Base-by-base conservation (phyloP, 257 asterid species). In the Rehmannia glutinosa region DNA sequence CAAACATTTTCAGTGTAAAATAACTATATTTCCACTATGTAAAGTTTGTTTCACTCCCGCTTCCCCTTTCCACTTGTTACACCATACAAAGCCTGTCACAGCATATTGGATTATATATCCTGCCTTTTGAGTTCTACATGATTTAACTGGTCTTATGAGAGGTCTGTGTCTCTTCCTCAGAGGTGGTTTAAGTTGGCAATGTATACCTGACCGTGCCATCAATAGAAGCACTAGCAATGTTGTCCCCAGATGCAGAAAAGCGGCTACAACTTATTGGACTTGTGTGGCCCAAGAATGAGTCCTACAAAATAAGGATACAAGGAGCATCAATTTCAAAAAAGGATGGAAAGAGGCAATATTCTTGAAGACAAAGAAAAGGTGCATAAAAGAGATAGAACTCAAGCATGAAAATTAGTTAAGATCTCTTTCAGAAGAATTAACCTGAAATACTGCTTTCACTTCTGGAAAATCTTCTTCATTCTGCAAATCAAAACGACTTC, bases 201-300 rank as follows among this genome's bases (percentile, higher is more conserved):
- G 49, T 23, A 59, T 73, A 81, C 99, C 99, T 90, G 79, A 90
- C 99, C 12, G 96, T 88, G 74, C 99, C 99, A 78, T 93, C 99
- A 67, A 77, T 64, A 77, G 99, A 93, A 74, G 99, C 94, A 81
- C 97, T 93, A 23, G 99, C 97, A 70, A 93, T 91, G 73, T 90
- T 93, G 79, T 93, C 91, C 27, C 97, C 99, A 57, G 96, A 83
- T 66, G 96, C 84, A 75, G 99, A 93, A 80, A 93, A 93, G 70
- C 96, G 96, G 80, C 96, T 86, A 53, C 92, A 74, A 70, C 85
- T 90, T 78, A 93, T 93, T 61, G 99, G 96, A 83, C 95, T 88
- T 77, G 99, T 90, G 79, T 93, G 99, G 72, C 97, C 99, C 75
- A 93, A 73, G 82, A 90, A 93, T 75, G 97, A 83, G 74, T 93